Percentiles rank a stretch among this genome's conserved stretches.
Evolutionary conservation across 768 basidiomycete species (phyloP).

Genomic region (Strobilomyces dryophilus): DNA sequence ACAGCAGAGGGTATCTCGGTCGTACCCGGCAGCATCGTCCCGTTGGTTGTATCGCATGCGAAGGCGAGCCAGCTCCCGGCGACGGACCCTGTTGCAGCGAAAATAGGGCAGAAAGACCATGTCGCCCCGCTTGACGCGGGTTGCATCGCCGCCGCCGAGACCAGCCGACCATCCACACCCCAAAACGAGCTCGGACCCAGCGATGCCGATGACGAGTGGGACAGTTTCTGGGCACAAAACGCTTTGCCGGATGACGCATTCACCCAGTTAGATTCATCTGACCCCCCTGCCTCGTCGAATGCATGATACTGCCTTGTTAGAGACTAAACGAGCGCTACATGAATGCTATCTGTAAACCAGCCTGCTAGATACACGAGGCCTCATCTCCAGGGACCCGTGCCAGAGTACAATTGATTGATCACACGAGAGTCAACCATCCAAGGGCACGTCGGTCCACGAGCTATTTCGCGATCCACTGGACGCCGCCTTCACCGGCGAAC

Average conservation of each 20-base stretch:
- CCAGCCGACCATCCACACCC: slow-evolving; percentile 16
- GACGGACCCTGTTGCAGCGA: slow-evolving; percentile 1
- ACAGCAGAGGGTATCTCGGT: slow-evolving; percentile 52
- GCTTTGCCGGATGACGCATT: slow-evolving; percentile 38
- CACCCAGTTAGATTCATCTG: slow-evolving; percentile 12
- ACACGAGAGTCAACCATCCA: slow-evolving; percentile 4
- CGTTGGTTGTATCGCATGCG: neutral
- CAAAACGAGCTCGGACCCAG: slow-evolving; percentile 22
- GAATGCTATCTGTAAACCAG: neutral
- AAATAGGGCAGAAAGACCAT: slow-evolving; percentile 10
- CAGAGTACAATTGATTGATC: neutral
- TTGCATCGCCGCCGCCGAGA: slow-evolving; percentile 20
- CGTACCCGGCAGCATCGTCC: slow-evolving; percentile 23
- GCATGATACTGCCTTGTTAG: slow-evolving; percentile 7
- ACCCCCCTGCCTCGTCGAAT: slow-evolving; percentile 7
- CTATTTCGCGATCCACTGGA: slow-evolving; percentile 10
- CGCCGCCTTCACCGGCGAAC: slow-evolving; percentile 4
- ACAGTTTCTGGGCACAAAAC: slow-evolving; percentile 42
- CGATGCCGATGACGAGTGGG: slow-evolving; percentile 43
- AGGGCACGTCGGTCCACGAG: slow-evolving; percentile 25
- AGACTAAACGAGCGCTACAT: slow-evolving; percentile 9
- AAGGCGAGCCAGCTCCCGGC: slow-evolving; percentile 6
- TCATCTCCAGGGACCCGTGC: slow-evolving; percentile 15
- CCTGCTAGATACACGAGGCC: neutral
- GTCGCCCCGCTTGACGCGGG: slow-evolving; percentile 37